Conservation (phyloP, 2,329 filamentous ascomycete genomes). For the Coniochaeta sp. region DNA sequence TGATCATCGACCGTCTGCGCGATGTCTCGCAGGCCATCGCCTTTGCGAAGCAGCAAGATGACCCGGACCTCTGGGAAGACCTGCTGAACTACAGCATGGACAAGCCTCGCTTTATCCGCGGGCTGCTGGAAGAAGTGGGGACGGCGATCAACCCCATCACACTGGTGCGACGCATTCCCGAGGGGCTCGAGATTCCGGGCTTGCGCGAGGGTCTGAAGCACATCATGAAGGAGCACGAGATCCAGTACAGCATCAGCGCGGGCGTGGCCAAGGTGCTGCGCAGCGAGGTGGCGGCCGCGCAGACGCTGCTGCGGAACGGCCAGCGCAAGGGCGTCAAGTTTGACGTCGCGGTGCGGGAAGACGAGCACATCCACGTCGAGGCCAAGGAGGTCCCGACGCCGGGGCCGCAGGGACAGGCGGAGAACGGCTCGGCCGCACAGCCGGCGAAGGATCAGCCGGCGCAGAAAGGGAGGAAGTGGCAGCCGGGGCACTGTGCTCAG, state of each 20-base stretch:
- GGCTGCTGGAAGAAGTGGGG: conserved; percentile 85
- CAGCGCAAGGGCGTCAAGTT: conserved; percentile 87
- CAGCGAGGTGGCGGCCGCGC: conserved; percentile 79
- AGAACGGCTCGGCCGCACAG: neutral
- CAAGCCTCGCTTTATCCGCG: conserved; percentile 89
- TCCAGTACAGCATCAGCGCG: conserved; percentile 85
- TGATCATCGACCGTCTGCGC: conserved; percentile 89
- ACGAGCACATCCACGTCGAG: conserved; percentile 23
- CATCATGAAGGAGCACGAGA: conserved; percentile 92
- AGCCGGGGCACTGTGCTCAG: conserved; percentile 51
- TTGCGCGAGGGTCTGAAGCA: conserved; percentile 80
- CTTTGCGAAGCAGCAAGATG: conserved; percentile 89
- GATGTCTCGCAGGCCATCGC: conserved; percentile 89
- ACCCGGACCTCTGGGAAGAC: conserved; percentile 91
- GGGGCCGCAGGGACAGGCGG: neutral
- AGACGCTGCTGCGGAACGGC: conserved; percentile 71
- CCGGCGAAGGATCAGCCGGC: conserved; percentile 11
- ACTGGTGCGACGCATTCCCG: conserved; percentile 82
- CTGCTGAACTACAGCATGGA: conserved; percentile 95
- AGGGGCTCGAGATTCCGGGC: conserved; percentile 87
- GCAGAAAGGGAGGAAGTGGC: conserved; percentile 23
- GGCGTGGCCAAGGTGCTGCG: conserved; percentile 82
- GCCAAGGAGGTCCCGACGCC: conserved; percentile 1
- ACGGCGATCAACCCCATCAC: conserved; percentile 90
- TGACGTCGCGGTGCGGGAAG: conserved; percentile 51